These are phyloP conservation scores for Sclerotinia minor DNA, from an alignment of 2,329 filamentous ascomycete genomes.

Conservation along the genomic window DNA sequence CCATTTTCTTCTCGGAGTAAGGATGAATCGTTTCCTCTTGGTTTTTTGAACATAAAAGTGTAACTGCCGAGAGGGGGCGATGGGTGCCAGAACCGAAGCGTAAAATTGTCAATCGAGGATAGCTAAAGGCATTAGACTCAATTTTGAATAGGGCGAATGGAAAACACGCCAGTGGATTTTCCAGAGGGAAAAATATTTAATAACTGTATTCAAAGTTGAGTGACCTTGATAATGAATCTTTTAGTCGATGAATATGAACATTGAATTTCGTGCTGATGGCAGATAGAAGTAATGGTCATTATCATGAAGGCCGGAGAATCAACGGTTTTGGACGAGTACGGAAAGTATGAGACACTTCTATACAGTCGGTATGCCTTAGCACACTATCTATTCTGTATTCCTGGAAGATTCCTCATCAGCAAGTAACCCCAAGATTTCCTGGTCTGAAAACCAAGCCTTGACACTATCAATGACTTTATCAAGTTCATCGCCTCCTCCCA, in stretches of 20 bases:
- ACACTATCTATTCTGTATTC: constrained; percentile 27
- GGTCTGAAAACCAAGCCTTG: constrained; percentile 63
- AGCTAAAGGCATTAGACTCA: too few relatives aligned
- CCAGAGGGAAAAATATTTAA: not conserved
- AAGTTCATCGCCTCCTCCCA: constrained; percentile 63
- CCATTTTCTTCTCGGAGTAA: too few relatives aligned
- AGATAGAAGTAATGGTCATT: not conserved
- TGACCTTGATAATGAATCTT: too few relatives aligned
- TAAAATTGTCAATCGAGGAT: too few relatives aligned
- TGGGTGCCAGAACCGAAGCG: too few relatives aligned
- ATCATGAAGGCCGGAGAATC: not conserved
- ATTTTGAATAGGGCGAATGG: not conserved
- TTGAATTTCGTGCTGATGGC: too few relatives aligned
- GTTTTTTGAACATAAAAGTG: too few relatives aligned
- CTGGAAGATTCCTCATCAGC: constrained; percentile 46
- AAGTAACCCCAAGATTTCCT: constrained; percentile 62
- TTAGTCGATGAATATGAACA: too few relatives aligned
- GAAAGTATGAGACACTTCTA: not conserved
- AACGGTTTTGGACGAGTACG: not conserved
- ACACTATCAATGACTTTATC: constrained; percentile 70
- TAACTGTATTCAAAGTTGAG: too few relatives aligned
- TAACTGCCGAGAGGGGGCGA: too few relatives aligned
- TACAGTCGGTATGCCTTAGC: not conserved
- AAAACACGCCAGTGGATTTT: not conserved
- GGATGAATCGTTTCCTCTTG: too few relatives aligned